Conservation (phyloP, 305 asterid genomes). For the Euphrasia arctica region DNA sequence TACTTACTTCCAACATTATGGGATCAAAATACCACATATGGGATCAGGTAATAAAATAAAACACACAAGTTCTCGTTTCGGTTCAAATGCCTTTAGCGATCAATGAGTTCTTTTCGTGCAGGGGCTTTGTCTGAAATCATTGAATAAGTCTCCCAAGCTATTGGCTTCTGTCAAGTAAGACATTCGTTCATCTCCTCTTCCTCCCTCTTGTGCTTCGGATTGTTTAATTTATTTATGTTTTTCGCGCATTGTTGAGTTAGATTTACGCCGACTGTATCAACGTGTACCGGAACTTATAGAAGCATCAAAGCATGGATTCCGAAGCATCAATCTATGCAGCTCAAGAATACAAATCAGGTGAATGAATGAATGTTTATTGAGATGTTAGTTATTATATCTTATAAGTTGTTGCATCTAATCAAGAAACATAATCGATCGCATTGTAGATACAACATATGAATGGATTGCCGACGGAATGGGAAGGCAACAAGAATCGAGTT, state of each 20-base stretch:
- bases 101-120: constrained; percentile 28
- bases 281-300: constrained; percentile 84
- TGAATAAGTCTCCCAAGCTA: constrained; percentile 51
- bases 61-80: background rate
- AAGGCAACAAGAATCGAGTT: constrained; percentile 57
- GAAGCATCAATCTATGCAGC: constrained; percentile 88
- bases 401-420: background rate
- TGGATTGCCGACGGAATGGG: constrained; percentile 82
- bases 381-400: background rate
- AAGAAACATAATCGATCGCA: background rate
- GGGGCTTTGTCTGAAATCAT: constrained; percentile 47
- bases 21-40: constrained; percentile 82
- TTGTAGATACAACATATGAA: constrained; percentile 61
- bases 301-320: constrained; percentile 93
- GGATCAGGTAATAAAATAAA: constrained; percentile 55
- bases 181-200: background rate
- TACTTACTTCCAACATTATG: constrained; percentile 65
- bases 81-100: constrained; percentile 1
- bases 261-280: constrained; percentile 64
- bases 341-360: constrained; percentile 77
- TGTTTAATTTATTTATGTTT: background rate
- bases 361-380: background rate
- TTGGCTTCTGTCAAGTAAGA: constrained; percentile 71
- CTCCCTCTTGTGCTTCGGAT: background rate
- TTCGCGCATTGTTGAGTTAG: constrained; percentile 27